Base-by-base conservation (phyloP, 1,139 yeast species). In the Kurtzmaniella natalensis region DNA sequence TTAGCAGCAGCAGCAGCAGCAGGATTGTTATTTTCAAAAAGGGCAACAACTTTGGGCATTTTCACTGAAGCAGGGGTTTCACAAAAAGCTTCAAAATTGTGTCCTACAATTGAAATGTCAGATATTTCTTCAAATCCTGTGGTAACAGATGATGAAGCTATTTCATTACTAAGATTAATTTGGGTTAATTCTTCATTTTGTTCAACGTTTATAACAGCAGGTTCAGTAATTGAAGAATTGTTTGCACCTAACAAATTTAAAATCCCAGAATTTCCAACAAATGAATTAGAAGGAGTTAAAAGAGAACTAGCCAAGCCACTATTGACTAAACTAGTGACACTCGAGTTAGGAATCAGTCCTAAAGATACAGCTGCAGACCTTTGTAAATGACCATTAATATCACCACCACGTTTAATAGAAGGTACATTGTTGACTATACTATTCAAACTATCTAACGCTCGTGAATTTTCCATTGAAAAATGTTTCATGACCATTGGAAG, bases 1-100 rank as follows among this genome's bases (percentile, higher is more conserved):
- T 18, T 9, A 5, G 29, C 9, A 3, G 22, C 9, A n/a, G 25
- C 14, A 4, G 31, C 17, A 11, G 29, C 11, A 11, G 28, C n/a
- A 14, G 29, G 13, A 21, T 9, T 39, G 20, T 28, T 40, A 40
- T 3, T 44, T 11, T 23, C 4, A 16, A 10, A 6, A 5, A 9
- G 7, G 26, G 16, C 26, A 14, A 19, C 26, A 23, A 45, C 28
- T 38, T 32, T 33, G 29, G 26, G 25, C 15, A 44, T 24, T 37
- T 38, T 36, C 39, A 30, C 28, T 18, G 38, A 43, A 9, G 37
- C 11, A 20, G 65, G 65, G 34, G 55, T 61, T 38, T 61, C 55
- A 40, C 78, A 71, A 40, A 72, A 76, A 37, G 62, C 72, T 46
- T 76, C 78, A 45, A 78, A 77, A 46, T 78, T 78, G 39, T 71